phyloP scores from a whole-genome alignment of 192 early-diverging fungal genomes.

The Umbelopsis vinacea region DNA sequence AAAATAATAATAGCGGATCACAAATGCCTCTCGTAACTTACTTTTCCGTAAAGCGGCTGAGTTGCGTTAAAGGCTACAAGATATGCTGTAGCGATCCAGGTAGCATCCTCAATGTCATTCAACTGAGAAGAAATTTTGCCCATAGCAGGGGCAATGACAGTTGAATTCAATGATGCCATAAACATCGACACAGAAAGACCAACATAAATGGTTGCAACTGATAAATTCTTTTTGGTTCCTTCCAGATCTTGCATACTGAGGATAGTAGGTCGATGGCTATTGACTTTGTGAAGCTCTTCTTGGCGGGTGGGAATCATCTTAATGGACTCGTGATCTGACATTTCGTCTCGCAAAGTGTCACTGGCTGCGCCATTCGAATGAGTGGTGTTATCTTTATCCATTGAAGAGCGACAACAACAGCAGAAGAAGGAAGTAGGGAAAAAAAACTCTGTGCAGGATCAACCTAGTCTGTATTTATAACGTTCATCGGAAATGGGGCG shows the following conservation, averaged over 20 bases:
- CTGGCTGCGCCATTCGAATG: neutral
- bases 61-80: conserved; percentile 37
- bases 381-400: neutral
- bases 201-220: neutral
- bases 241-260: neutral
- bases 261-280: neutral
- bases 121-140: conserved; percentile 37
- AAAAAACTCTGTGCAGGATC: neutral
- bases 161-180: conserved; percentile 39
- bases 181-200: conserved; percentile 37
- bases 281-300: neutral
- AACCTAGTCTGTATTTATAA: neutral
- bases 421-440: neutral
- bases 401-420: neutral
- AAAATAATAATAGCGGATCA: neutral
- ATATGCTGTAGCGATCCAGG: conserved; percentile 44
- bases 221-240: neutral
- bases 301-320: neutral
- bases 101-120: conserved; percentile 24
- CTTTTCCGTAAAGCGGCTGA: conserved; percentile 36
- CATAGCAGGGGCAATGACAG: conserved; percentile 42
- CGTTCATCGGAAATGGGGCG: neutral
- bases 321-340: neutral
- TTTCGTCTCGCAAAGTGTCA: conserved; percentile 2
- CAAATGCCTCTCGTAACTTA: neutral